Percentiles rank a stretch among this genome's conserved stretches.
Evolutionary conservation across 352 stramenopile species (phyloP).

Genomic region (Phytophthora lateralis): DNA sequence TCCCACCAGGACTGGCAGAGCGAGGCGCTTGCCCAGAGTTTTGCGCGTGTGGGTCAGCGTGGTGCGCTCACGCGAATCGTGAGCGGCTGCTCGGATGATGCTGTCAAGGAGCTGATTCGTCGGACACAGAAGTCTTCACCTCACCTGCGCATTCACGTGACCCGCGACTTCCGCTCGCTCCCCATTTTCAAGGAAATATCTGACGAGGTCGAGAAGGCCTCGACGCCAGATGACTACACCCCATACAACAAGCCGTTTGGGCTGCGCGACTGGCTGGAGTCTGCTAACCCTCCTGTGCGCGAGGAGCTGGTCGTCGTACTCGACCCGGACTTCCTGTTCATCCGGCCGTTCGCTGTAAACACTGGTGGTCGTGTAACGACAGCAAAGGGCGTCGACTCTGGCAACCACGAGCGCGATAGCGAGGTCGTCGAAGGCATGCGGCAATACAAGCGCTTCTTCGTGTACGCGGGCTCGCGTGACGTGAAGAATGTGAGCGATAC

Average conservation of each 20-base stretch:
- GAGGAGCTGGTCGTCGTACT: slow-evolving; percentile 69
- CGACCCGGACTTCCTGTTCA: slow-evolving; percentile 78
- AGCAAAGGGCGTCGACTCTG: slow-evolving; percentile 55
- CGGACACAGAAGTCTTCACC: slow-evolving; percentile 41
- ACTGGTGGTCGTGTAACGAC: slow-evolving; percentile 57
- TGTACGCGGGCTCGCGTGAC: slow-evolving; percentile 64
- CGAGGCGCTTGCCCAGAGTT: slow-evolving; percentile 69
- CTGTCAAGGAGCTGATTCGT: slow-evolving; percentile 46
- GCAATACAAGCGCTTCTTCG: slow-evolving; percentile 84
- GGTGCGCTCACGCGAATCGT: slow-evolving; percentile 75
- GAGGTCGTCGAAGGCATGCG: slow-evolving; percentile 78
- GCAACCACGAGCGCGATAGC: slow-evolving; percentile 57
- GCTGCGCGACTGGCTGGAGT: slow-evolving; percentile 70
- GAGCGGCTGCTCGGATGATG: slow-evolving; percentile 56
- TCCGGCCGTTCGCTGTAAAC: slow-evolving; percentile 68
- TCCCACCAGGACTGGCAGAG: slow-evolving; percentile 75
- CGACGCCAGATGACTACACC: slow-evolving; percentile 50
- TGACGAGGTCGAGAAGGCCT: slow-evolving; percentile 24
- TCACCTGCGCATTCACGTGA: slow-evolving; percentile 61
- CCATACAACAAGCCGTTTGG: slow-evolving; percentile 79
- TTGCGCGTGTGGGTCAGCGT: slow-evolving; percentile 58
- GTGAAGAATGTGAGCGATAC: slow-evolving; percentile 42
- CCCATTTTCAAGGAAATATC: slow-evolving; percentile 34
- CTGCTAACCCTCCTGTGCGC: slow-evolving; percentile 62
- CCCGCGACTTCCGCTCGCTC: slow-evolving; percentile 52